These are phyloP conservation scores for Colletotrichum limetticola DNA, from an alignment of 2,329 filamentous ascomycete genomes.

Conservation along the genomic window DNA sequence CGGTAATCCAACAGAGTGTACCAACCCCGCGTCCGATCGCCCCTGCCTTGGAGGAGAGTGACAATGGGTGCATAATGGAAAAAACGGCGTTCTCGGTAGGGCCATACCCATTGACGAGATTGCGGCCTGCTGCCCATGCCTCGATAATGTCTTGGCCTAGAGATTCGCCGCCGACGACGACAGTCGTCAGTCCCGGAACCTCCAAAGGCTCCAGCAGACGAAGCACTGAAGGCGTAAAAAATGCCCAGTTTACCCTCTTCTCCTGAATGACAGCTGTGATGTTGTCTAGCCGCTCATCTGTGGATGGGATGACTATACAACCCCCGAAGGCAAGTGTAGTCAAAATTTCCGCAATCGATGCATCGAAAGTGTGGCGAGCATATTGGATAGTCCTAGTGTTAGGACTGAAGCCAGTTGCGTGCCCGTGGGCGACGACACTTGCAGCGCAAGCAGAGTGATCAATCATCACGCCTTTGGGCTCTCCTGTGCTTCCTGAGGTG, in stretches of 20 bases:
- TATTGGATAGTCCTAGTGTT: conserved; percentile 16
- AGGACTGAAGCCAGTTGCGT: conserved; percentile 7
- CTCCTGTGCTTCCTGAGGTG: conserved; percentile 38
- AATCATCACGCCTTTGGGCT: conserved; percentile 37
- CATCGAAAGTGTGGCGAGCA: conserved; percentile 25
- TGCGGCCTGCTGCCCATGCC: conserved; percentile 35
- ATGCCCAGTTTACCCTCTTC: conserved; percentile 62
- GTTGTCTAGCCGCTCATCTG: conserved; percentile 60
- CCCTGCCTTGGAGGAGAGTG: neutral
- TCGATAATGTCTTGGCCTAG: conserved; percentile 34
- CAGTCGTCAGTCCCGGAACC: conserved; percentile 50
- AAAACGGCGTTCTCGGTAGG: conserved; percentile 38
- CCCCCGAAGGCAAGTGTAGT: conserved; percentile 66
- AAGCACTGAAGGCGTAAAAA: conserved; percentile 68
- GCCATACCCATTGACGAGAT: conserved; percentile 37
- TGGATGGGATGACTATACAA: conserved; percentile 67
- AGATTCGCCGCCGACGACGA: conserved; percentile 44
- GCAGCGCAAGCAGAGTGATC: conserved; percentile 24
- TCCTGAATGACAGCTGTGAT: conserved; percentile 59
- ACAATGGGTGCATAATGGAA: conserved; percentile 32
- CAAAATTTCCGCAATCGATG: conserved; percentile 55
- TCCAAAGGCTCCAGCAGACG: conserved; percentile 49
- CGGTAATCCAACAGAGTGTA: conserved; percentile 22
- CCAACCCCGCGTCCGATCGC: conserved; percentile 22
- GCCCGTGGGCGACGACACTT: conserved; percentile 14